A percentile compares a stretch with the other conserved stretches of the same genome.
Evolutionary conservation across 2,329 filamentous ascomycete species (phyloP).

Genomic region (Camillea tinctor): DNA sequence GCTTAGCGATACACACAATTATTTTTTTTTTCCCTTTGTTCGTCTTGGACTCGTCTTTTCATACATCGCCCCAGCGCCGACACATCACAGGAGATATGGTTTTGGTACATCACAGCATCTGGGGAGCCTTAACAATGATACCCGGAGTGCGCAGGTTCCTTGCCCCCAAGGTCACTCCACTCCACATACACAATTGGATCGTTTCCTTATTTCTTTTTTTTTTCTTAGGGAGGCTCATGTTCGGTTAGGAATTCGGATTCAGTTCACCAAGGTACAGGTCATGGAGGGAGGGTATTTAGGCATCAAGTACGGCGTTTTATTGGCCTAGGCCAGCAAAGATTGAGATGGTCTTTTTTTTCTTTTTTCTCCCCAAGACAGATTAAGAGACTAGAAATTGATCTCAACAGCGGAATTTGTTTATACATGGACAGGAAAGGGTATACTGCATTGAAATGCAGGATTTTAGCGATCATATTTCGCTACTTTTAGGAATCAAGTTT

Average conservation of each 20-base stretch:
- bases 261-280: conserved; percentile 16
- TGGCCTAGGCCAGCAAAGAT: conserved; percentile 20
- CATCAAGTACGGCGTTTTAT: conserved; percentile 31
- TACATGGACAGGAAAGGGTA: background rate
- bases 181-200: conserved; percentile 25
- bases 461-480: background rate
- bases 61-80: conserved; percentile 11
- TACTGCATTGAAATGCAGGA: background rate
- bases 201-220: conserved; percentile 18
- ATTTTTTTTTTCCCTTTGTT: conserved; percentile 14
- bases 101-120: conserved; percentile 31
- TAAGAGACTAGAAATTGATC: background rate
- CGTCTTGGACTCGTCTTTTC: conserved; percentile 5
- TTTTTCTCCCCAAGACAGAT: conserved; percentile 1
- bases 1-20: conserved; percentile 12
- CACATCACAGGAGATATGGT: conserved; percentile 17
- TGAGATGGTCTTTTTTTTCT: conserved; percentile 14
- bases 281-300: conserved; percentile 25
- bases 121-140: conserved; percentile 32
- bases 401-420: background rate
- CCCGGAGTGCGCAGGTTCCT: conserved; percentile 32
- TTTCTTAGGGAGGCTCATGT: conserved; percentile 12
- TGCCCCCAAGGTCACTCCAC: conserved; percentile 28
- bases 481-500: background rate
- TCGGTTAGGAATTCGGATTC: conserved; percentile 17